These are phyloP conservation scores for Sarocladium oryzae DNA, from an alignment of 2,329 filamentous ascomycete species.

Conservation along the genomic window DNA sequence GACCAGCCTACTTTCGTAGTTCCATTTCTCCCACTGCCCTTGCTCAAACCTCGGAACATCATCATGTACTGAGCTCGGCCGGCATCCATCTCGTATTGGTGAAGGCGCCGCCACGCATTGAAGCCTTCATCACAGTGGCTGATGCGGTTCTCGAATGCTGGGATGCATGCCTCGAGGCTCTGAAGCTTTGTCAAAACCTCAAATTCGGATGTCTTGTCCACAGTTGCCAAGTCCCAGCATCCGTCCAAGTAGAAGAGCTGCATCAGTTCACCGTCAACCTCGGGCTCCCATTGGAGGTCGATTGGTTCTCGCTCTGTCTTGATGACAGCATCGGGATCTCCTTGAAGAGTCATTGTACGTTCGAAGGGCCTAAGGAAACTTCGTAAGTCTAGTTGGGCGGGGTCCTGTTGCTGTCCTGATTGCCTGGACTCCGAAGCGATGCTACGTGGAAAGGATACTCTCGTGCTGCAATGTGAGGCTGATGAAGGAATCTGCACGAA, in stretches of 20 bases:
- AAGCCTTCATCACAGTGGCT: conserved; percentile 18
- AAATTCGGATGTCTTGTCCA: background rate
- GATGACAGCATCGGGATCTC: background rate
- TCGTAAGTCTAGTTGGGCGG: too few species aligned
- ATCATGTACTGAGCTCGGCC: conserved; percentile 12
- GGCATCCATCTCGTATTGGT: conserved; percentile 18
- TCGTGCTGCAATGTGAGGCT: too few species aligned
- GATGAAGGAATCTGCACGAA: too few species aligned
- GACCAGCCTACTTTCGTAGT: conserved; percentile 11
- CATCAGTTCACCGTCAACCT: conserved; percentile 7
- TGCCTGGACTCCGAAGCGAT: too few species aligned
- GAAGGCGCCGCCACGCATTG: conserved; percentile 14
- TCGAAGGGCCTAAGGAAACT: too few species aligned
- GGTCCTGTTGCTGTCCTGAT: too few species aligned
- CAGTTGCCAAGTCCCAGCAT: background rate
- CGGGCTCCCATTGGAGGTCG: conserved; percentile 6
- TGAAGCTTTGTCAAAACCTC: conserved; percentile 11
- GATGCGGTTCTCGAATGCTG: conserved; percentile 18
- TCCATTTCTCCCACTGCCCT: background rate
- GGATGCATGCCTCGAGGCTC: conserved; percentile 18
- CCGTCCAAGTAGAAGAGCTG: conserved; percentile 1
- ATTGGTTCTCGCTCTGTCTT: background rate
- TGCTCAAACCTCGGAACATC: conserved; percentile 12
- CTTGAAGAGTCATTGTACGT: background rate
- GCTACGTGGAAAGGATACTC: too few species aligned